phyloP scores from a whole-genome alignment of 2,329 filamentous ascomycete genomes.

The Parastagonospora nodorum region DNA sequence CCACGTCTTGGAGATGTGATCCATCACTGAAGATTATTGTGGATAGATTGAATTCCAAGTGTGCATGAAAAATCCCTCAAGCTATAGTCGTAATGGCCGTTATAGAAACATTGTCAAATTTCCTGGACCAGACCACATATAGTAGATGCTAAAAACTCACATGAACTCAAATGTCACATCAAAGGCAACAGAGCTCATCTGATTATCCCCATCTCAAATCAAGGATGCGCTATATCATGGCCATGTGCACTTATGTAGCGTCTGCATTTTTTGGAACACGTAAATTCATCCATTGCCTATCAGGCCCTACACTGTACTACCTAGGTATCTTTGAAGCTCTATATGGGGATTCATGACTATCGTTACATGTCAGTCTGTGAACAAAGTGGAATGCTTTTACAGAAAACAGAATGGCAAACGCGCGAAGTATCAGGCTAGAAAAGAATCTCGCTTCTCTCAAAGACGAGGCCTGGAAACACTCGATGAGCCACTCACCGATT shows the following conservation, averaged over 20 bases:
- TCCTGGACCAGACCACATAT: no score
- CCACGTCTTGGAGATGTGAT: no score
- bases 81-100: no score
- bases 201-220: not conserved
- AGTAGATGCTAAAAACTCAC: not conserved
- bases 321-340: constrained; percentile 25
- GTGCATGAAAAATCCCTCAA: no score
- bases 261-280: no score
- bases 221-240: not conserved
- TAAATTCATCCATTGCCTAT: constrained; percentile 3
- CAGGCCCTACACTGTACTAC: constrained; percentile 12
- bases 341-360: constrained; percentile 27
- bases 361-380: constrained; percentile 24
- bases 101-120: no score
- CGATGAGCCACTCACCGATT: constrained; percentile 37
- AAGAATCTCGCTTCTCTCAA: constrained; percentile 11
- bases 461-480: constrained; percentile 33
- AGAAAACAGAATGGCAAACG: constrained; percentile 12
- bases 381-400: constrained; percentile 15
- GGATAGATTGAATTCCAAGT: no score
- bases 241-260: no score
- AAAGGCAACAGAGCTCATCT: not conserved
- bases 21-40: no score
- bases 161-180: no score
- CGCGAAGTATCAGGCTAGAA: constrained; percentile 6